Conservation (phyloP, 257 asterid genomes). For the Capsicum chinense region DNA sequence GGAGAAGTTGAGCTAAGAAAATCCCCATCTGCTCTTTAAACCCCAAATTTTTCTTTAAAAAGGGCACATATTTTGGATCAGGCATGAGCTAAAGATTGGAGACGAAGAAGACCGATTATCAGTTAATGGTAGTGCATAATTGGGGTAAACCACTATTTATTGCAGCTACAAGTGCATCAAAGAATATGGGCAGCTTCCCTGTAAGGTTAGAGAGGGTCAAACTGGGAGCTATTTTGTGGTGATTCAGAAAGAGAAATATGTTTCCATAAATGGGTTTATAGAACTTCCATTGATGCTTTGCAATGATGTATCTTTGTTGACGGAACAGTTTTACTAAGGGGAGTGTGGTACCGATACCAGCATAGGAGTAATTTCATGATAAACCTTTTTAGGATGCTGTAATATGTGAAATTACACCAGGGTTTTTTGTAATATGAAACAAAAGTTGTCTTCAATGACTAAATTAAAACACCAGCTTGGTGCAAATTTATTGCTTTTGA, state of each 20-base stretch:
- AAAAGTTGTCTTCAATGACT: not conserved
- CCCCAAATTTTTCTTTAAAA: too few relatives aligned
- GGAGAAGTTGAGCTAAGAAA: not conserved
- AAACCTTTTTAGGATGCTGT: not conserved
- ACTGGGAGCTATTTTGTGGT: not conserved
- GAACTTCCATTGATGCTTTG: not conserved
- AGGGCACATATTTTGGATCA: not conserved
- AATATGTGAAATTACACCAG: not conserved
- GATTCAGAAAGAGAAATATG: not conserved
- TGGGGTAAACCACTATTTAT: not conserved
- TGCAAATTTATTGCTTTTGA: not conserved
- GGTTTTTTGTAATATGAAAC: not conserved
- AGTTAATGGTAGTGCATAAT: not conserved
- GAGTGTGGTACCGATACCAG: not conserved
- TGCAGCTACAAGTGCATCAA: not conserved
- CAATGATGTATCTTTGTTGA: not conserved
- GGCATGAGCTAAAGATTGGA: not conserved
- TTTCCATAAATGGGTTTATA: not conserved
- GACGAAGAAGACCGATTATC: not conserved
- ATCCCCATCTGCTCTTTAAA: not conserved
- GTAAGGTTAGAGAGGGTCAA: slow-evolving; percentile 13
- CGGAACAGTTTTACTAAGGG: not conserved
- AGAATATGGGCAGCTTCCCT: not conserved
- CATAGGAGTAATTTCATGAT: not conserved
- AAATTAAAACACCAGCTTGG: not conserved